Evolutionary conservation across 129 eudicot species (phyloP), one percentile per base, ranked within the genome.

Genomic region (Flaveria sonorensis): DNA sequence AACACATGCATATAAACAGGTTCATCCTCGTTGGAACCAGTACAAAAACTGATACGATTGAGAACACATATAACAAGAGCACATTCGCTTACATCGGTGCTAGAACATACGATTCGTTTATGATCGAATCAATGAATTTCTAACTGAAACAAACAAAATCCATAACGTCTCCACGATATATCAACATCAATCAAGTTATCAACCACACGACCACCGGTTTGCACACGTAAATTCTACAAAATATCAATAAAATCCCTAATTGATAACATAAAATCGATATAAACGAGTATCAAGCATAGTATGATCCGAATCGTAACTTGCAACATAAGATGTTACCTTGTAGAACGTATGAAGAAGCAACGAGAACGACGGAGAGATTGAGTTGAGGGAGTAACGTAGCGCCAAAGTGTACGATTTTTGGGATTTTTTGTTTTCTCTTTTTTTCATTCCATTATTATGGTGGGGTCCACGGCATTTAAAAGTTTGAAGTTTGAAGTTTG

Each of bases 331-430:
- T 67, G 28, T 40, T 6, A 67, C 3, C 16, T 20, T 19, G 50
- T 67, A 43, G 16, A 9, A 11, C 43, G 53, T 19, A 71, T 4
- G 30, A 4, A 28, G 2, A 32, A 71, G 9, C 8, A 50, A 15
- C 39, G 67, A 72, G 15, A 50, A 26, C 39, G 67, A 72, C 1
- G 30, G 50, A 53, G 67, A 55, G 77, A 74, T 62, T 55, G 56
- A 43, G 78, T 24, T 59, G 59, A 56, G 19, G 39, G 15, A 42
- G 43, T 36, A 59, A 74, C 45, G 69, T 60, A 59, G 78, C 60
- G 70, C 46, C 15, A 60, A 73, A 59, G 19, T 21, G 24, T 21
- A 73, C 40, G 47, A 63, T 46, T 75, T 61, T 75, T 2, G 63
- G 72, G 16, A 1, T 43, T 75, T 75, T 50, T 20, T 4, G 5